A percentile compares a stretch with the other conserved stretches of the same genome.
phyloP scores from a whole-genome alignment of 768 basidiomycete genomes.

The Lactifluus pinguis region DNA sequence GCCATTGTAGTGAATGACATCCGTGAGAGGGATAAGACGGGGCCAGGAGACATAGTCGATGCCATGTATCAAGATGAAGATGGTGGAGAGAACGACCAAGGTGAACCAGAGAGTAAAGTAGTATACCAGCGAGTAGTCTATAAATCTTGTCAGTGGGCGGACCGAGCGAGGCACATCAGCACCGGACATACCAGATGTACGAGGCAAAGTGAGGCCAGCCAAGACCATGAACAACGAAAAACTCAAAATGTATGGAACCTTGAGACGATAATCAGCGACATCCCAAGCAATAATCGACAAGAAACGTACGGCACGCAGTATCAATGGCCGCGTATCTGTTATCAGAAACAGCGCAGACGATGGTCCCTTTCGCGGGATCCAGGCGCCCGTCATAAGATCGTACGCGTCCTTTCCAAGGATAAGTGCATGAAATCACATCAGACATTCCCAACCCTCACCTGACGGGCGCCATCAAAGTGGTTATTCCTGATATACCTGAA shows the following conservation, averaged over 20 bases:
- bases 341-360: constrained; percentile 62
- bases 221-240: constrained; percentile 85
- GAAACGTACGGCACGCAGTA: constrained; percentile 68
- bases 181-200: constrained; percentile 63
- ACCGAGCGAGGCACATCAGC: neutral
- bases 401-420: constrained; percentile 64
- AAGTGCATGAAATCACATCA: neutral
- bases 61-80: constrained; percentile 77
- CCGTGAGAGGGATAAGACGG: constrained; percentile 65
- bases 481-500: constrained; percentile 93
- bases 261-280: neutral
- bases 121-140: constrained; percentile 80
- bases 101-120: constrained; percentile 78
- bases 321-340: constrained; percentile 69
- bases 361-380: constrained; percentile 75
- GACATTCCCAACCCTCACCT: constrained; percentile 35
- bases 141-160: constrained; percentile 3
- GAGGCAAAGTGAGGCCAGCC: constrained; percentile 77
- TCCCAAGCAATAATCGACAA: neutral
- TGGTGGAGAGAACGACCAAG: constrained; percentile 49
- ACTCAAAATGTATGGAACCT: constrained; percentile 79
- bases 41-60: constrained; percentile 97
- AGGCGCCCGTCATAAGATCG: constrained; percentile 87
- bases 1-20: constrained; percentile 80
- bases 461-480: constrained; percentile 89